phyloP scores from a whole-genome alignment of 306 rosid genomes.

The Luffa aegyptiaca region DNA sequence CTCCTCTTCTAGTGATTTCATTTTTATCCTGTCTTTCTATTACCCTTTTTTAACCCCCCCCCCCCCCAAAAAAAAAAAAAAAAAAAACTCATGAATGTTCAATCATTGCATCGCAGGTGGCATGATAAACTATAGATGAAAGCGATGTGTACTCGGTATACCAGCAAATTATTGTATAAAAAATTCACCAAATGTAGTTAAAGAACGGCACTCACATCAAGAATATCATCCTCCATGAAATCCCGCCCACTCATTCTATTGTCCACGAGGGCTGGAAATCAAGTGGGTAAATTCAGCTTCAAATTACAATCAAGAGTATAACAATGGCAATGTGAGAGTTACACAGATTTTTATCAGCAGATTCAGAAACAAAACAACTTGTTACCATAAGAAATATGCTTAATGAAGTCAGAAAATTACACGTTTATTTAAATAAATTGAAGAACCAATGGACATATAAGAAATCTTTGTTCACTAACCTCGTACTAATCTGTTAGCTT shows the following conservation, averaged over 20 bases:
- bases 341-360: conserved; percentile 4
- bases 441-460: neutral
- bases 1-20: neutral
- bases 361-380: neutral
- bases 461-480: conserved; percentile 26
- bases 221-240: conserved; percentile 60
- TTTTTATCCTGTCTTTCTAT: neutral
- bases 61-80: too few relatives aligned
- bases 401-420: neutral
- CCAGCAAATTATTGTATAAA: neutral
- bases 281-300: conserved; percentile 46
- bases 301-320: conserved; percentile 28
- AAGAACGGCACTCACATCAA: conserved; percentile 52
- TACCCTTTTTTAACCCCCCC: too few relatives aligned
- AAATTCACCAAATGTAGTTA: neutral
- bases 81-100: neutral
- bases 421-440: neutral
- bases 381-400: neutral
- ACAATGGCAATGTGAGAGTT: conserved; percentile 23
- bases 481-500: conserved; percentile 64
- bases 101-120: neutral
- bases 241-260: conserved; percentile 73
- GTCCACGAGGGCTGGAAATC: conserved; percentile 73
- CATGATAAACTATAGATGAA: neutral
- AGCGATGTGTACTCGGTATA: neutral